Evolutionary conservation across 208 protist species (phyloP).

Genomic region (Leptomonas seymouri): DNA sequence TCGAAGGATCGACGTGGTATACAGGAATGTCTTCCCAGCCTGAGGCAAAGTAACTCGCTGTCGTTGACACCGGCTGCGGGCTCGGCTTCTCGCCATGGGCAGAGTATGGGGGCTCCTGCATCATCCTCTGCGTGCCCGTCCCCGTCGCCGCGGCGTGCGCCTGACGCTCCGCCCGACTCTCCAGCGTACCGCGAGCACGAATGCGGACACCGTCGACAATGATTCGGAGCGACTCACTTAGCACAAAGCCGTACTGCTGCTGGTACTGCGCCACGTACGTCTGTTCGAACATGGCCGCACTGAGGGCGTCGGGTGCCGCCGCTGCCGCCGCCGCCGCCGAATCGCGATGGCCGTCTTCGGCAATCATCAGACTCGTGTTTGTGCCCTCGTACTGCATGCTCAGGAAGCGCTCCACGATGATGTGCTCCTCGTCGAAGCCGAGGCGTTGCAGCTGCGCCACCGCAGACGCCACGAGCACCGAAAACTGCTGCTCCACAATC

Average conservation of each 20-base stretch:
- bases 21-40: slow-evolving; percentile 66
- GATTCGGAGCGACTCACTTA: slow-evolving; percentile 66
- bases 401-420: slow-evolving; percentile 65
- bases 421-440: slow-evolving; percentile 52
- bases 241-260: slow-evolving; percentile 93
- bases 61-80: slow-evolving; percentile 29
- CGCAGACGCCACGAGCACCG: slow-evolving; percentile 24
- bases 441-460: slow-evolving; percentile 37
- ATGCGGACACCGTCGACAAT: slow-evolving; percentile 94
- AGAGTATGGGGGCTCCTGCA: slow-evolving; percentile 42
- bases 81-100: slow-evolving; percentile 20
- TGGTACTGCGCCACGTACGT: slow-evolving; percentile 83
- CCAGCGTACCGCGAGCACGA: slow-evolving; percentile 54
- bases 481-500: slow-evolving; percentile 41
- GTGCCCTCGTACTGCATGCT: slow-evolving; percentile 94
- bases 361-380: slow-evolving; percentile 92
- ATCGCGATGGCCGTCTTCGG: slow-evolving; percentile 24
- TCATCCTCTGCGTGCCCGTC: slow-evolving; percentile 11
- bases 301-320: not conserved
- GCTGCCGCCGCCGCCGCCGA: not conserved
- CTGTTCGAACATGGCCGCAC: slow-evolving; percentile 37
- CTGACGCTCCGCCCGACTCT: slow-evolving; percentile 23
- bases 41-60: slow-evolving; percentile 43
- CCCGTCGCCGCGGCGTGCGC: slow-evolving; percentile 20
- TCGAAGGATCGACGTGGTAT: slow-evolving; percentile 50